These are phyloP conservation scores for Oleoguttula mirabilis DNA, from an alignment of 495 filamentous ascomycete genomes.

Conservation along the genomic window DNA sequence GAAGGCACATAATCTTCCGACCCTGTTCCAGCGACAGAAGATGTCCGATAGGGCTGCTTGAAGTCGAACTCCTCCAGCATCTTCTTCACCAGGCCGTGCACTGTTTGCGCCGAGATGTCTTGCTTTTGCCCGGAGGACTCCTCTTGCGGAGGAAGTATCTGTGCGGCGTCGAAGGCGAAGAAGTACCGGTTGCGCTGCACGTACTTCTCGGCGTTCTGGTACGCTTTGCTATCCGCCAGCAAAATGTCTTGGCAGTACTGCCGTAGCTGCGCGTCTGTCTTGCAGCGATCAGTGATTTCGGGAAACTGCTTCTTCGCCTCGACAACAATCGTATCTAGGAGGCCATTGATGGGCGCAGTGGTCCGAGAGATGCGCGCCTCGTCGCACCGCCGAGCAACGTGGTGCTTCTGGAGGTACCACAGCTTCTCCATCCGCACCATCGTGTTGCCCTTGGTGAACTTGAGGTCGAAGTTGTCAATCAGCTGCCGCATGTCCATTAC, in stretches of 20 bases:
- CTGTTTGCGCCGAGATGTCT: neutral
- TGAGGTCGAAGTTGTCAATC: slow-evolving; percentile 59
- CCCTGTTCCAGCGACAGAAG: neutral
- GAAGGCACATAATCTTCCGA: neutral
- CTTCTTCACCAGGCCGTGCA: neutral
- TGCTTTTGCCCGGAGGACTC: neutral
- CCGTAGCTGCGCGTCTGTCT: no score
- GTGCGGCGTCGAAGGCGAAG: slow-evolving; percentile 36
- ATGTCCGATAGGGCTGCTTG: neutral
- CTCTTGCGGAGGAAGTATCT: neutral
- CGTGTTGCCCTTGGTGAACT: slow-evolving; percentile 84
- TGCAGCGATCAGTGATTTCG: no score
- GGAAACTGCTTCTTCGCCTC: slow-evolving; percentile 20
- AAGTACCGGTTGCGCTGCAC: slow-evolving; percentile 49
- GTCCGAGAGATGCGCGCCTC: no score
- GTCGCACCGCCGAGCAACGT: slow-evolving; percentile 34
- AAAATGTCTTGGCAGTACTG: slow-evolving; percentile 43
- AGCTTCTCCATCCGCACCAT: slow-evolving; percentile 72
- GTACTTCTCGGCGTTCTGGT: slow-evolving; percentile 46
- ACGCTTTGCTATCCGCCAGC: slow-evolving; percentile 49
- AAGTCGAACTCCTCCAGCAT: neutral
- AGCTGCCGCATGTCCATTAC: slow-evolving; percentile 60
- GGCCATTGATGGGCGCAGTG: no score
- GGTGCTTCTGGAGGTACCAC: slow-evolving; percentile 62
- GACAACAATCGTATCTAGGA: no score